A percentile compares a stretch with the other conserved stretches of the same genome.
phyloP scores from a whole-genome alignment of 2,329 filamentous ascomycete genomes.

The Diaporthe helianthi region DNA sequence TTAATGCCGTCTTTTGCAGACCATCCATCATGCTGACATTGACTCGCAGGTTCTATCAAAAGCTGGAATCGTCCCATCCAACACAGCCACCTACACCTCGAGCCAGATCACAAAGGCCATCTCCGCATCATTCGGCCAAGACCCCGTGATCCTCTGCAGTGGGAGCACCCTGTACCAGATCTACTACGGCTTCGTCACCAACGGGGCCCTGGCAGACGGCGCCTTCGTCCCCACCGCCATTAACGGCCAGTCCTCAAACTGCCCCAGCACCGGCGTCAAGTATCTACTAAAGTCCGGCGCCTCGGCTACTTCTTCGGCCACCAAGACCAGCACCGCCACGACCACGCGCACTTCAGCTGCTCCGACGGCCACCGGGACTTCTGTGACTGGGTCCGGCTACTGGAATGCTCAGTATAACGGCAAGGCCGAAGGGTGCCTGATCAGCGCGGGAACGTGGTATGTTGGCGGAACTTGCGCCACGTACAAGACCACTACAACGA shows the following conservation, averaged over 20 bases:
- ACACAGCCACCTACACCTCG: slow-evolving; percentile 29
- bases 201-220: slow-evolving; percentile 24
- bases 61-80: slow-evolving; percentile 32
- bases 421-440: slow-evolving; percentile 68
- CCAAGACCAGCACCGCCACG: slow-evolving; percentile 34
- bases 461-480: slow-evolving; percentile 71
- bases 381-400: slow-evolving; percentile 61
- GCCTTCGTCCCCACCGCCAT: slow-evolving; percentile 27
- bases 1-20: too few relatives aligned
- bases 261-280: slow-evolving; percentile 29
- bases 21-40: neutral
- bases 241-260: slow-evolving; percentile 27
- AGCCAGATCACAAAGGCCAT: slow-evolving; percentile 28
- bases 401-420: slow-evolving; percentile 62
- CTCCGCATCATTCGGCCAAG: slow-evolving; percentile 28
- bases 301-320: slow-evolving; percentile 9
- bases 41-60: slow-evolving; percentile 17
- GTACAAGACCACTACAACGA: slow-evolving; percentile 59
- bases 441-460: slow-evolving; percentile 72
- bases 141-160: slow-evolving; percentile 30
- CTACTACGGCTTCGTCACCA: slow-evolving; percentile 32
- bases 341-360: slow-evolving; percentile 44
- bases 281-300: slow-evolving; percentile 30
- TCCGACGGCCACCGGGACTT: slow-evolving; percentile 44
- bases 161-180: slow-evolving; percentile 28